Evolutionary conservation across 768 basidiomycete genomes (phyloP), one percentile per base, ranked within the genome.

Genomic region (Glaciozyma martinii): DNA sequence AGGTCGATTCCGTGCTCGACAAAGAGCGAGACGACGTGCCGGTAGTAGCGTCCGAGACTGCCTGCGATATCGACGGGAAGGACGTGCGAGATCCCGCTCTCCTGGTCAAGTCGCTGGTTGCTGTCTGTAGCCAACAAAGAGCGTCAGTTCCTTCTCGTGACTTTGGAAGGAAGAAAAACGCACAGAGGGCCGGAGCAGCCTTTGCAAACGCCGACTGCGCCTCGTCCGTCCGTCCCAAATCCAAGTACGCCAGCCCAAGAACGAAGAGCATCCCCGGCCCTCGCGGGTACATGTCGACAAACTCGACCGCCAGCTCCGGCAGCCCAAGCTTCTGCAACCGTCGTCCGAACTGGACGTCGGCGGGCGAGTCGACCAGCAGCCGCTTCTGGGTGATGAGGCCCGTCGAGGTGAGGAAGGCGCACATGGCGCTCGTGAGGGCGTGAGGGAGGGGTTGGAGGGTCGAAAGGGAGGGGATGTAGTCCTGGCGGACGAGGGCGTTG

Each of bases 11-110:
- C 78, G 29, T 78, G 79, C 56, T 81, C 77, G 71, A 84, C 86
- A 79, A 90, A 95, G 15, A 93, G 77, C n/a, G 81, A 77, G 23
- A 86, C 83, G 44, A 83, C 82, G 76, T 91, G 89, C 33, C 85
- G 76, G 77, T 91, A 92, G 78, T 88, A 94, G 13, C 80, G 79
- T 71, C 85, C 84, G 60, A 84, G 81, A 7, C 85, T 84, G 66
- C 84, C 80, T 59, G 84, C 81, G 33, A 82, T 67, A 53, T 81
- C 80, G 32, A 78, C 78, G 32, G 88, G 75, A 60, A 90, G 80
- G 62, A 89, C 81, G 21, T 78, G 76, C 1, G 78, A 77, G 47
- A 92, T 76, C 19, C 47, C 61, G 12, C 32, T 55, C 6, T 5
- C 52, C 0, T 86, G 83, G 68, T 85, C 83, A 47, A 80, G 77